Base-by-base conservation (phyloP, 1,284 basidiomycete species). In the Boletus mariae region DNA sequence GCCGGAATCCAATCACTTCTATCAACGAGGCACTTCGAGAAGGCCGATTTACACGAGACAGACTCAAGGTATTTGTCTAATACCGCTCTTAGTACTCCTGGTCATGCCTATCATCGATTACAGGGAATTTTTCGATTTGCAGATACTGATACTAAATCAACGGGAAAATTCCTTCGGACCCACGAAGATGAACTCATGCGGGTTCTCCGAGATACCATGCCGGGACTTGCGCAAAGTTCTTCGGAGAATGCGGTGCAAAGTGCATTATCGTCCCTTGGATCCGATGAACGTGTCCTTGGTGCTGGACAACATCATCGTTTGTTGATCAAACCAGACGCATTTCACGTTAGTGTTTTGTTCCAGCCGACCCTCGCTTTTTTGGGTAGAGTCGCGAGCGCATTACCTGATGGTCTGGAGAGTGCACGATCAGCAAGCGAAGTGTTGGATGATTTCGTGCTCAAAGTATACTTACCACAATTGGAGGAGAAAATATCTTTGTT, bases 11-110 rank as follows among this genome's bases (percentile, higher is more conserved):
- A 2, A 89, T 98, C 49, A 84, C 88, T 5, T 94, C 95, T 3
- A 92, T 99, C 70, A 98, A 97, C 63, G 96, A 98, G 63, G 86
- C 95, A 10, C 79, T 99, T 35, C 82, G 91, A n/a, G 90, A 92
- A 53, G 88, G 90, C 17, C 85, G 83, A 59, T 83, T 87, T 57
- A 77, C 75, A 15, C 79, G 92, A 56, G 92, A 96, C 62, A 87
- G 79, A 67, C 75, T 81, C 53, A 94, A 92, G 77, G 92, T 92
- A 60, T 51, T 53, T 29, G 63, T 60, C 42, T 40, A 45, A 6
- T 49, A 43, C 9, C 6, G 53, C 38, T 6, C 31, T 53, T 44
- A 20, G 7, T 20, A 50, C 41, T n/a, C 41, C 35, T 15, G 32
- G 44, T 42, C 42, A 51, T 32, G 57, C 35, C 54, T 57, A 48